These are phyloP conservation scores for Botrytis fragariae DNA, from an alignment of 2,329 filamentous ascomycete species.

Conservation along the genomic window DNA sequence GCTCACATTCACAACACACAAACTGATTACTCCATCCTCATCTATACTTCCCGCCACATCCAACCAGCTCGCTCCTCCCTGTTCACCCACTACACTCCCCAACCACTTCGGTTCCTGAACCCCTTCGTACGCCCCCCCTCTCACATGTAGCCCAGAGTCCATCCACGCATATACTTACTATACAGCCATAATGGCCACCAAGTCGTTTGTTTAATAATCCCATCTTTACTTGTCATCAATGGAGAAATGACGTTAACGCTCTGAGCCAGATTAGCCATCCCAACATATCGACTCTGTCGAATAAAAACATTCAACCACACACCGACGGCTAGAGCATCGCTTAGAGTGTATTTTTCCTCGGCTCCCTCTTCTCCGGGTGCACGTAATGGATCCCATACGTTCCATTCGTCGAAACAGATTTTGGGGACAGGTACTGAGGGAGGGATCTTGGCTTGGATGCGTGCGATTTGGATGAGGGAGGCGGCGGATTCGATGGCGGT, in stretches of 20 bases:
- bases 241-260: conserved; percentile 67
- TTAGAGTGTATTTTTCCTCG: conserved; percentile 62
- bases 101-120: conserved; percentile 66
- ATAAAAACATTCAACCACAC: conserved; percentile 65
- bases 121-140: conserved; percentile 62
- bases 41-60: conserved; percentile 63
- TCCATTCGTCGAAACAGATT: conserved; percentile 71
- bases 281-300: conserved; percentile 58
- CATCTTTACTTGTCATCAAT: conserved; percentile 59
- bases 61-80: conserved; percentile 58
- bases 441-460: conserved; percentile 53
- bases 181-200: conserved; percentile 64
- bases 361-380: conserved; percentile 61
- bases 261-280: conserved; percentile 67
- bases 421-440: conserved; percentile 45
- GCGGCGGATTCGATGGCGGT: conserved; percentile 63
- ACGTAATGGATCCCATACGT: conserved; percentile 63
- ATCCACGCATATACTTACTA: conserved; percentile 69
- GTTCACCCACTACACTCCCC: conserved; percentile 58
- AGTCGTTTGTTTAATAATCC: conserved; percentile 61
- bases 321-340: conserved; percentile 60
- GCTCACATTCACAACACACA: conserved; percentile 73
- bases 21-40: conserved; percentile 57
- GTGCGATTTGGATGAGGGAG: conserved; percentile 60
- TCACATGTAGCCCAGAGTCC: conserved; percentile 64